These are phyloP conservation scores for Periconia sp. DNA, from an alignment of 2,329 filamentous ascomycete genomes.

Conservation along the genomic window DNA sequence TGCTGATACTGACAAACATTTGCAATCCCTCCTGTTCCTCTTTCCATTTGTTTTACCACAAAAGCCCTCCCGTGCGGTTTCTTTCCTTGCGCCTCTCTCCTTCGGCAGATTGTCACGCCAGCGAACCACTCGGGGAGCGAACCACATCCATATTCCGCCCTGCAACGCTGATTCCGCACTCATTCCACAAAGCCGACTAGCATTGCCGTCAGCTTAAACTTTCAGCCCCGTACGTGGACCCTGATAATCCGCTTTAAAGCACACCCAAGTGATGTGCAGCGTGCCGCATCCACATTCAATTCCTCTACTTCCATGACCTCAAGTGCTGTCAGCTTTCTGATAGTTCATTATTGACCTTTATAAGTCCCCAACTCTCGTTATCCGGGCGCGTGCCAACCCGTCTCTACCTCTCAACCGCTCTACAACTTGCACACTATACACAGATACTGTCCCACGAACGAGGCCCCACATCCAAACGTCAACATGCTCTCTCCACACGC, in stretches of 20 bases:
- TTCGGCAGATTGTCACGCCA: neutral
- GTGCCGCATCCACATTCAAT: neutral
- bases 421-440: neutral
- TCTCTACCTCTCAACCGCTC: neutral
- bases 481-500: slow-evolving; percentile 37
- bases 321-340: slow-evolving; percentile 1
- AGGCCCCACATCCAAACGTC: neutral
- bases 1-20: neutral
- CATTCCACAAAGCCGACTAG: slow-evolving; percentile 4
- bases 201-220: neutral
- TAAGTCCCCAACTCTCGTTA: neutral
- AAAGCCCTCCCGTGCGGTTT: neutral
- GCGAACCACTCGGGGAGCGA: neutral
- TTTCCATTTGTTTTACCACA: neutral
- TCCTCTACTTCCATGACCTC: neutral
- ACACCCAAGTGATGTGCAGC: neutral
- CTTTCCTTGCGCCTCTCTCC: neutral
- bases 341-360: neutral
- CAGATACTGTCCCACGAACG: neutral
- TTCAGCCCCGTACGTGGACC: neutral
- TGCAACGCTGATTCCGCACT: neutral
- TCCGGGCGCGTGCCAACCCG: neutral
- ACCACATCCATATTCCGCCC: neutral
- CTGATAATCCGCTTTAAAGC: neutral
- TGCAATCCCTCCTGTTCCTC: neutral